Percentiles rank a stretch among this genome's conserved stretches.
These are phyloP conservation scores for Solanum bukasovii DNA, from an alignment of 257 asterid species.

Conservation along the genomic window DNA sequence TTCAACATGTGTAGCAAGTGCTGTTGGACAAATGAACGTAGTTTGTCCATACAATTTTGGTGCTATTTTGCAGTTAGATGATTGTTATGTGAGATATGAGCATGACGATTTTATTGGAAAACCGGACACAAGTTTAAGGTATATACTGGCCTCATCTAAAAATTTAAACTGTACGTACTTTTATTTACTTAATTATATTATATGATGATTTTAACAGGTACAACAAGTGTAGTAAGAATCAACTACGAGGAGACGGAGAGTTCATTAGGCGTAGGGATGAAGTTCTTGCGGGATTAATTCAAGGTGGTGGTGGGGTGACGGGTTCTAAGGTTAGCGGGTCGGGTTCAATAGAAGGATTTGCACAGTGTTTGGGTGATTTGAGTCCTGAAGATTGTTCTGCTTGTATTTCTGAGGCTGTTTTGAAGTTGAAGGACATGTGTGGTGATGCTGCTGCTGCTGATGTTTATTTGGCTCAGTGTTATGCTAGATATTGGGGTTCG, in stretches of 20 bases:
- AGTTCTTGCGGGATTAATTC: conserved; percentile 33
- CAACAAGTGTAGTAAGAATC: conserved; percentile 36
- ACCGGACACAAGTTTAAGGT: conserved; percentile 31
- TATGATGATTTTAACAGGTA: background rate
- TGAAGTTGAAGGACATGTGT: conserved; percentile 24
- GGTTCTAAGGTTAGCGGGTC: conserved; percentile 46
- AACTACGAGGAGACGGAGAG: conserved; percentile 28
- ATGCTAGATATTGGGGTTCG: conserved; percentile 35
- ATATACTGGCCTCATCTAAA: background rate
- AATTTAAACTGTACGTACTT: background rate
- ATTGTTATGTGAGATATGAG: conserved; percentile 54
- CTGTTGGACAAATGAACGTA: conserved; percentile 30
- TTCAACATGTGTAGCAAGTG: conserved; percentile 41
- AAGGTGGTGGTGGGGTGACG: conserved; percentile 8
- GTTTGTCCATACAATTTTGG: conserved; percentile 52
- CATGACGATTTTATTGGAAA: conserved; percentile 40
- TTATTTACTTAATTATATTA: background rate
- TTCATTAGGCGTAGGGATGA: conserved; percentile 45
- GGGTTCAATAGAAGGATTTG: conserved; percentile 24
- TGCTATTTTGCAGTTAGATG: conserved; percentile 52
- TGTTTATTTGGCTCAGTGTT: conserved; percentile 33
- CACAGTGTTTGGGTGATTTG: conserved; percentile 33
- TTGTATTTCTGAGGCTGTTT: conserved; percentile 25
- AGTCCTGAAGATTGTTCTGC: conserved; percentile 19
- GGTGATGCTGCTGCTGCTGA: conserved; percentile 31